Percentiles rank a stretch among this genome's conserved stretches.
These are phyloP conservation scores for Diaporthe sp. DNA, from an alignment of 2,329 filamentous ascomycete species.

Conservation along the genomic window DNA sequence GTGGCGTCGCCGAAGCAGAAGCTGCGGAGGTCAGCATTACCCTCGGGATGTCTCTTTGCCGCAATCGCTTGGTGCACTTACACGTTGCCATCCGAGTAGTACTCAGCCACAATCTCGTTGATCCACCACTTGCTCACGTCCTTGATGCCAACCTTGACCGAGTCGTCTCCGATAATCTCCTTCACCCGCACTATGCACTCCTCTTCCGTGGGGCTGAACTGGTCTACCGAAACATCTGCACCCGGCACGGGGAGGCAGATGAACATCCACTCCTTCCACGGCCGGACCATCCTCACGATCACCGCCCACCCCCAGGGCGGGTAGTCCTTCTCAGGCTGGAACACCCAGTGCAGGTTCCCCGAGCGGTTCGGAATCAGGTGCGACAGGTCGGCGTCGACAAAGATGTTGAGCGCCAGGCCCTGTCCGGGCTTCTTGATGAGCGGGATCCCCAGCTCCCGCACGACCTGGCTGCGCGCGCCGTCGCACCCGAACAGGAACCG, in stretches of 20 bases:
- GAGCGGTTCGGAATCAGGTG: constrained; percentile 63
- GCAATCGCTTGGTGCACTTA: constrained; percentile 45
- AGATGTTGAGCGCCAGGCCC: constrained; percentile 57
- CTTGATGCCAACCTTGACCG: constrained; percentile 64
- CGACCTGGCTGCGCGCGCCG: constrained; percentile 58
- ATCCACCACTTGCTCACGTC: constrained; percentile 70
- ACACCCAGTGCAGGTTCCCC: constrained; percentile 73
- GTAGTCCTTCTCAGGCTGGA: constrained; percentile 67
- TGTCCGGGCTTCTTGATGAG: constrained; percentile 51
- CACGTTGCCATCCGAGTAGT: constrained; percentile 66
- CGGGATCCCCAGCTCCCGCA: constrained; percentile 54
- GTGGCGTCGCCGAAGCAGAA: constrained; percentile 71
- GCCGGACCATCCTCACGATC: constrained; percentile 72
- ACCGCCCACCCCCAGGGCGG: constrained; percentile 65
- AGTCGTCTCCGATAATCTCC: constrained; percentile 69
- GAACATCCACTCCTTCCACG: constrained; percentile 75
- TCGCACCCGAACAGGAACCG: constrained; percentile 71
- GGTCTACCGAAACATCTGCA: constrained; percentile 51
- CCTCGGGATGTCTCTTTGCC: too few species aligned
- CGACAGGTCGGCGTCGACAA: constrained; percentile 60
- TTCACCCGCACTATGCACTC: constrained; percentile 62
- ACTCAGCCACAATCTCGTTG: constrained; percentile 72
- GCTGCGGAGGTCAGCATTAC: constrained; percentile 47
- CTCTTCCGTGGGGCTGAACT: constrained; percentile 57
- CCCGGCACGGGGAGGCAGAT: constrained; percentile 63